A percentile compares a stretch with the other conserved stretches of the same genome.
Conservation (phyloP, 2,329 filamentous ascomycete species). For the Fusarium sp. region DNA sequence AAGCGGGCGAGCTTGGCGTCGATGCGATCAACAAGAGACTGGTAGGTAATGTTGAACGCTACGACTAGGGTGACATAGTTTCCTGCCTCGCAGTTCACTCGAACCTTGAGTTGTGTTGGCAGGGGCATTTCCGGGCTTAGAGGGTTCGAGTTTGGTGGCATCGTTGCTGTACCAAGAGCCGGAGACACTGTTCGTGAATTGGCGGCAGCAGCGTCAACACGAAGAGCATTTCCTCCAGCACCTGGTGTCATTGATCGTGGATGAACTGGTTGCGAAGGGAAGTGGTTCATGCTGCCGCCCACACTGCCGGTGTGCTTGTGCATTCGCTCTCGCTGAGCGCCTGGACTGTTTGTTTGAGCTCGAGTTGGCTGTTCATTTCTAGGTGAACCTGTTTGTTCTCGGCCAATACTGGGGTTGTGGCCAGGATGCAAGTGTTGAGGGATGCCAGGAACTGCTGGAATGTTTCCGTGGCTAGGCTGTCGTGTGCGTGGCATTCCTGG, state of each 20-base stretch:
- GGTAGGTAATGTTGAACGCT: slow-evolving; percentile 93
- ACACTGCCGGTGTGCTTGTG: slow-evolving; percentile 62
- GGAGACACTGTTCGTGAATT: slow-evolving; percentile 62
- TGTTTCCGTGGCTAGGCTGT: slow-evolving; percentile 64
- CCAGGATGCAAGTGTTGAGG: slow-evolving; percentile 74
- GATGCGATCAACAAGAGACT: slow-evolving; percentile 92
- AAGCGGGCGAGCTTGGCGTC: slow-evolving; percentile 93
- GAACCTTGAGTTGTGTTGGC: slow-evolving; percentile 89
- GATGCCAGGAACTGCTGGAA: slow-evolving; percentile 81
- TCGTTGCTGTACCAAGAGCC: slow-evolving; percentile 53
- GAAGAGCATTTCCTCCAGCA: slow-evolving; percentile 51
- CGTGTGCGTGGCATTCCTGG: slow-evolving; percentile 68
- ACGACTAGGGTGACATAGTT: slow-evolving; percentile 97
- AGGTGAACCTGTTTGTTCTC: slow-evolving; percentile 87
- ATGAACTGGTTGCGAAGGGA: slow-evolving; percentile 66
- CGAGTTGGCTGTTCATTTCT: slow-evolving; percentile 74
- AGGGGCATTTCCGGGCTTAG: slow-evolving; percentile 64
- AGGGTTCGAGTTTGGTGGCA: slow-evolving; percentile 42
- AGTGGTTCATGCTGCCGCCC: slow-evolving; percentile 66
- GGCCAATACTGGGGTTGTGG: slow-evolving; percentile 73
- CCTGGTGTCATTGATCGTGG: slow-evolving; percentile 60
- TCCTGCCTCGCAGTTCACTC: slow-evolving; percentile 86
- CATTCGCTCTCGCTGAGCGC: slow-evolving; percentile 71
- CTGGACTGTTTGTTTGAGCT: slow-evolving; percentile 77
- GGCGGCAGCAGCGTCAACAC: slow-evolving; percentile 53